A percentile compares a stretch with the other conserved stretches of the same genome.
These are phyloP conservation scores for Tuber indicum DNA, from an alignment of 495 filamentous ascomycete species.

Conservation along the genomic window DNA sequence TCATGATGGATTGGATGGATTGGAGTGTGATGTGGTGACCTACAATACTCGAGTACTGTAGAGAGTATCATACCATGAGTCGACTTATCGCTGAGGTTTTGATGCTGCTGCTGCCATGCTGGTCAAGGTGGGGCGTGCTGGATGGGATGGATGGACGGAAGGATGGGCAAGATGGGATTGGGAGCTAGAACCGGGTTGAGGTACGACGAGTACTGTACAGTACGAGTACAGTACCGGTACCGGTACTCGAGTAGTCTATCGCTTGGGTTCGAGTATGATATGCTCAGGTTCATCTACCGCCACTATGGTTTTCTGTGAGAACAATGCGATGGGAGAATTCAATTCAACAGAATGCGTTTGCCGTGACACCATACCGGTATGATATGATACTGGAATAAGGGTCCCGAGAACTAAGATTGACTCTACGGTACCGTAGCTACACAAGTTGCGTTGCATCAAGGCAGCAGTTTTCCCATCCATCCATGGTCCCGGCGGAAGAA, in stretches of 20 bases:
- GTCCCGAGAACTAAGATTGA: background rate
- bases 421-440: background rate
- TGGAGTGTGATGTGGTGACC: background rate
- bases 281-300: background rate
- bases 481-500: background rate
- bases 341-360: background rate
- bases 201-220: background rate
- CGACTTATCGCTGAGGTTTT: background rate
- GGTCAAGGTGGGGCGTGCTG: background rate
- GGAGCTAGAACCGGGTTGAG: background rate
- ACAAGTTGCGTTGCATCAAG: background rate
- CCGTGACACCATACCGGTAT: background rate
- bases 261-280: too few relatives aligned
- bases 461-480: background rate
- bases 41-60: too few relatives aligned
- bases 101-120: background rate
- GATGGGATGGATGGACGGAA: background rate
- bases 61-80: too few relatives aligned
- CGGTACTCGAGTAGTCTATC: too few relatives aligned
- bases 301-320: background rate
- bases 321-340: background rate
- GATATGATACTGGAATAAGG: background rate
- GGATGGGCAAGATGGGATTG: background rate
- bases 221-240: background rate
- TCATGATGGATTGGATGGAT: background rate